These are phyloP conservation scores for Lophium mytilinum DNA, from an alignment of 495 filamentous ascomycete genomes.

Conservation along the genomic window DNA sequence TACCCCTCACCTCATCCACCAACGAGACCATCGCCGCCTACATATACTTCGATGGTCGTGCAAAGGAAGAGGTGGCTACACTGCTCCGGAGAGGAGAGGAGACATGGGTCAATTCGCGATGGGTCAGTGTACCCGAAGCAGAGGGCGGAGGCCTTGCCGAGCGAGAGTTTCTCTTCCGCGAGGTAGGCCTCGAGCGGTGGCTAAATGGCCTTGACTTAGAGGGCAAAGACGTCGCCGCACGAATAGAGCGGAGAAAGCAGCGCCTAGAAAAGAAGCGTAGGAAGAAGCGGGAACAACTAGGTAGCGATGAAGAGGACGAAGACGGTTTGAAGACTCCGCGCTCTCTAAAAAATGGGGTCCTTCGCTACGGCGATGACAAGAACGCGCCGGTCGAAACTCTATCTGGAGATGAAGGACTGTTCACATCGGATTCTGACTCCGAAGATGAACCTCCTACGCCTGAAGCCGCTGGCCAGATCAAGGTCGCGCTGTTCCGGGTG, in stretches of 20 bases:
- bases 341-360: constrained; percentile 45
- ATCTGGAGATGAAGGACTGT: constrained; percentile 60
- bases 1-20: constrained; percentile 74
- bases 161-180: constrained; percentile 93
- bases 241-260: constrained; percentile 76
- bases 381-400: constrained; percentile 64
- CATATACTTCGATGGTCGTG: constrained; percentile 94
- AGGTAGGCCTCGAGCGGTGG: constrained; percentile 93
- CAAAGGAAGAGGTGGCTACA: constrained; percentile 95
- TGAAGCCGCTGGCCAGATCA: constrained; percentile 95
- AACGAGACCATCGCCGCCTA: constrained; percentile 98
- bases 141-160: constrained; percentile 93
- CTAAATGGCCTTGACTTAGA: constrained; percentile 89
- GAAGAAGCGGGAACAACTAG: constrained; percentile 45
- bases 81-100: constrained; percentile 87
- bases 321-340: constrained; percentile 37
- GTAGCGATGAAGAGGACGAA: constrained; percentile 37
- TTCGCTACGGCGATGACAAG: constrained; percentile 69
- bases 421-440: constrained; percentile 58
- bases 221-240: constrained; percentile 74
- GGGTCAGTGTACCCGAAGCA: constrained; percentile 86
- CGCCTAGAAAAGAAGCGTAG: constrained; percentile 80
- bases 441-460: constrained; percentile 78
- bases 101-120: constrained; percentile 97
- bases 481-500: constrained; percentile 92